Conservation (phyloP, 768 basidiomycete genomes). For the Sporobolomyces pararoseus region DNA sequence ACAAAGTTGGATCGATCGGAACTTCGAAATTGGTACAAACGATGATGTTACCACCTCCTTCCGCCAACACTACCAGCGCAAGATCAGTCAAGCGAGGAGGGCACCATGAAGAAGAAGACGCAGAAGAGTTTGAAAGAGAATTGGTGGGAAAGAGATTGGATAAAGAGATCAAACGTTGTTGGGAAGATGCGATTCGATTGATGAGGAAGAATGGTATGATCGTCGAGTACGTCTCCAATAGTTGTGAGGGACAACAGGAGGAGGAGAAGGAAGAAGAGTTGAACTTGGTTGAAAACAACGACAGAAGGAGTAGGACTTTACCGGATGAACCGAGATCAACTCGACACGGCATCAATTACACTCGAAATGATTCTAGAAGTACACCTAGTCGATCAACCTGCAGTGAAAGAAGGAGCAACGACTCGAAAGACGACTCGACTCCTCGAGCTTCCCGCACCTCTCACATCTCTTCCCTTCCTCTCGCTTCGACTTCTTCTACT, state of each 20-base stretch:
- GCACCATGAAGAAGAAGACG: not conserved
- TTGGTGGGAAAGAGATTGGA: constrained; percentile 6
- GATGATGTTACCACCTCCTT: not conserved
- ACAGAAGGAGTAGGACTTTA: not conserved
- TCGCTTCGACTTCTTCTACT: not conserved
- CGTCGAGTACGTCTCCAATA: constrained; percentile 8
- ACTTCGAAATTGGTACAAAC: not conserved
- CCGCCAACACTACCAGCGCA: not conserved
- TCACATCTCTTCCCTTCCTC: not conserved
- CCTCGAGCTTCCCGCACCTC: constrained; percentile 7
- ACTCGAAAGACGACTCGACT: not conserved
- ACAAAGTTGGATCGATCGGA: not conserved
- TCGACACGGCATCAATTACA: no score
- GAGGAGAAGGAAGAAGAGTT: not conserved
- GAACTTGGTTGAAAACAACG: not conserved
- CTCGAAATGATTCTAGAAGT: no score
- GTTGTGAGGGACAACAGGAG: no score
- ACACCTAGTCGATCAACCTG: no score
- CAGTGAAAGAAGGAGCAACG: not conserved
- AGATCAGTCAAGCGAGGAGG: not conserved
- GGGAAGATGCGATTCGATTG: constrained; percentile 19
- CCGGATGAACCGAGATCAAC: constrained; percentile 4
- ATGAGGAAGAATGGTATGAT: constrained; percentile 13
- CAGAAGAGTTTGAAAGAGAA: not conserved
- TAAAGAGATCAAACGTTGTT: not conserved